These are phyloP conservation scores for Malassezia restricta DNA, from an alignment of 1,284 basidiomycete genomes.

Conservation along the genomic window DNA sequence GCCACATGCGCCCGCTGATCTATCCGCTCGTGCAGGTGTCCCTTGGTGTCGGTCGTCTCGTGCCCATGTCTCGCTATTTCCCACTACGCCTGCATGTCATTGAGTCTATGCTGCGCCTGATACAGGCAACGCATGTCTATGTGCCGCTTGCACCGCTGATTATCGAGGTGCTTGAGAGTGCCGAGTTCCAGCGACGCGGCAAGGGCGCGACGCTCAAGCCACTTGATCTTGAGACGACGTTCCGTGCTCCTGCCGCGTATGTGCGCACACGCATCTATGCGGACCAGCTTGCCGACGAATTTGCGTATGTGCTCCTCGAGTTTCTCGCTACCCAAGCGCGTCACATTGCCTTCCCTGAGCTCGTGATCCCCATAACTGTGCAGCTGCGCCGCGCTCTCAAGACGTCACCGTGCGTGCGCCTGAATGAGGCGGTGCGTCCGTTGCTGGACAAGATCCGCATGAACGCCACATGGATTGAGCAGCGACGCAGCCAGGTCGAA, in stretches of 20 bases:
- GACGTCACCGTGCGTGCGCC: conserved; percentile 27
- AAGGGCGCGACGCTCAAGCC: conserved; percentile 81
- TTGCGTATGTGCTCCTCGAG: conserved; percentile 65
- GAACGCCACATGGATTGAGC: conserved; percentile 30
- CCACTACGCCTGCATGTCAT: conserved; percentile 66
- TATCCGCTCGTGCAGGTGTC: conserved; percentile 92
- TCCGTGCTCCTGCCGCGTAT: conserved; percentile 79
- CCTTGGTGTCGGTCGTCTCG: conserved; percentile 81
- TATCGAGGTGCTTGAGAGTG: conserved; percentile 70
- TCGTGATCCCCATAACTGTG: conserved; percentile 70
- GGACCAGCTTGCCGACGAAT: conserved; percentile 73
- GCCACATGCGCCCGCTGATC: conserved; percentile 71
- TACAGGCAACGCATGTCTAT: conserved; percentile 69
- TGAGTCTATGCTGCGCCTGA: conserved; percentile 61
- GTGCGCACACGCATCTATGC: conserved; percentile 74
- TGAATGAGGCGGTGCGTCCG: conserved; percentile 22
- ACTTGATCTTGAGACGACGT: conserved; percentile 72
- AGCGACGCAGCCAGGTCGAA: conserved; percentile 30
- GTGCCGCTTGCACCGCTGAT: conserved; percentile 76
- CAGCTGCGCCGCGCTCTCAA: conserved; percentile 36
- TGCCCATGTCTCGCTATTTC: conserved; percentile 67
- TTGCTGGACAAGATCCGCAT: conserved; percentile 36
- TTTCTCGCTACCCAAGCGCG: conserved; percentile 53
- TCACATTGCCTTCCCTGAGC: conserved; percentile 74
- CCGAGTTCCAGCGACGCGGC: conserved; percentile 62